These are phyloP conservation scores for Yueomyces sp. DNA, from an alignment of 1,139 yeast species.

Conservation along the genomic window DNA sequence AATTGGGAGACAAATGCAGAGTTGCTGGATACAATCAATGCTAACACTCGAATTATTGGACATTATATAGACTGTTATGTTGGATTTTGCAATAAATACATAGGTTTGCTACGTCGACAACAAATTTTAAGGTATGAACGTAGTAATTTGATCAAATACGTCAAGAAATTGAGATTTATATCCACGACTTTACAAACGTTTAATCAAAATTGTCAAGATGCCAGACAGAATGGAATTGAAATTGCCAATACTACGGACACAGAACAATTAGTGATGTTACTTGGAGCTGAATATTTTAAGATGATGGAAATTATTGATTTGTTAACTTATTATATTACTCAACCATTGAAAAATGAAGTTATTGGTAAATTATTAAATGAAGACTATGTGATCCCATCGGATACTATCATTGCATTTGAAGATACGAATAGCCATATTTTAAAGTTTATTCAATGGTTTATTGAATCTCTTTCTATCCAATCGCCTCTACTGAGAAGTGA, in stretches of 20 bases:
- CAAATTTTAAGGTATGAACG: conserved; percentile 21
- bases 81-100: conserved; percentile 17
- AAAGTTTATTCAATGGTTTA: conserved; percentile 24
- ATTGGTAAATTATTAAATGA: conserved; percentile 21
- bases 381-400: conserved; percentile 14
- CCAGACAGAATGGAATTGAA: not conserved
- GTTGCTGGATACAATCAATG: too few relatives aligned
- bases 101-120: conserved; percentile 20
- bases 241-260: conserved; percentile 3
- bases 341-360: conserved; percentile 22
- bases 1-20: too few relatives aligned
- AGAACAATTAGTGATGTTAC: conserved; percentile 6
- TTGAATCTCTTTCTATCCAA: conserved; percentile 17
- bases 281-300: conserved; percentile 16
- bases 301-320: conserved; percentile 20
- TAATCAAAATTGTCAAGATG: conserved; percentile 4
- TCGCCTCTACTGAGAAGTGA: conserved; percentile 15
- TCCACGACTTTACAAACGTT: conserved; percentile 13
- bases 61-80: not conserved
- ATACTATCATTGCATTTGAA: conserved; percentile 14
- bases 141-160: conserved; percentile 21
- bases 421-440: conserved; percentile 22
- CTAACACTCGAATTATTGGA: not conserved
- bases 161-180: conserved; percentile 22
- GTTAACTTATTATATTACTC: conserved; percentile 20